These are phyloP conservation scores for Trichocladium uniseriatum DNA, from an alignment of 495 filamentous ascomycete species.

Conservation along the genomic window DNA sequence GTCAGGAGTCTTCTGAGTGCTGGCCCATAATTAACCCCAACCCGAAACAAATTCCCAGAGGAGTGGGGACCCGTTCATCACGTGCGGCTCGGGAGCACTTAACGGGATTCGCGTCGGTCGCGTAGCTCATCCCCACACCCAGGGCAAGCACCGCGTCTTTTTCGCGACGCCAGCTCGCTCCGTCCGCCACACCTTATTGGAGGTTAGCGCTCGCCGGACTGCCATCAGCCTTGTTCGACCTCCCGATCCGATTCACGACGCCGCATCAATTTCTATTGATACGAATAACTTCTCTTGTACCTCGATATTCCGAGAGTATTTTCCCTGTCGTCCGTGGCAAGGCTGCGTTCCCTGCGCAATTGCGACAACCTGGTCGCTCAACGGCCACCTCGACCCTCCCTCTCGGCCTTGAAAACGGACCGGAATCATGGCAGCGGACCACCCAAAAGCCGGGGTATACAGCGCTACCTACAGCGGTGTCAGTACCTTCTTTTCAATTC, in stretches of 20 bases:
- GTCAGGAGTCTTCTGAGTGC: too few relatives aligned
- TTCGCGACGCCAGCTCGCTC: constrained; percentile 17
- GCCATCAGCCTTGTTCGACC: background rate
- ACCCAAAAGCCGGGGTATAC: constrained; percentile 48
- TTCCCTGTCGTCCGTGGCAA: too few relatives aligned
- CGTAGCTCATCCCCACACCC: constrained; percentile 19
- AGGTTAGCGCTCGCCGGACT: too few relatives aligned
- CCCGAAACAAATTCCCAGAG: too few relatives aligned
- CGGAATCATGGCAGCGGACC: constrained; percentile 35
- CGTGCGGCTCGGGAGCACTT: constrained; percentile 14
- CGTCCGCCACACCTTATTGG: background rate
- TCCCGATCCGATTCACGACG: too few relatives aligned
- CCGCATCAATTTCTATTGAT: too few relatives aligned
- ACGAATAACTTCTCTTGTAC: too few relatives aligned
- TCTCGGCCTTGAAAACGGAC: background rate
- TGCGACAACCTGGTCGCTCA: background rate
- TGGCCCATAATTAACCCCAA: constrained; percentile 1
- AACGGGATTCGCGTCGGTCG: constrained; percentile 22
- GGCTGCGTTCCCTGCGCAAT: background rate
- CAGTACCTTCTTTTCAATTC: constrained; percentile 27
- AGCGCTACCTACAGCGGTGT: constrained; percentile 93
- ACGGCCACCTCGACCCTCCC: background rate
- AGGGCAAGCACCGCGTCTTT: constrained; percentile 19
- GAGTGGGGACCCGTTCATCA: constrained; percentile 1
- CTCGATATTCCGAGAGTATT: too few relatives aligned